Evolutionary conservation across 495 filamentous ascomycete species (phyloP), one percentile per base, ranked within the genome.

Genomic region (Wilcoxina mikolae): DNA sequence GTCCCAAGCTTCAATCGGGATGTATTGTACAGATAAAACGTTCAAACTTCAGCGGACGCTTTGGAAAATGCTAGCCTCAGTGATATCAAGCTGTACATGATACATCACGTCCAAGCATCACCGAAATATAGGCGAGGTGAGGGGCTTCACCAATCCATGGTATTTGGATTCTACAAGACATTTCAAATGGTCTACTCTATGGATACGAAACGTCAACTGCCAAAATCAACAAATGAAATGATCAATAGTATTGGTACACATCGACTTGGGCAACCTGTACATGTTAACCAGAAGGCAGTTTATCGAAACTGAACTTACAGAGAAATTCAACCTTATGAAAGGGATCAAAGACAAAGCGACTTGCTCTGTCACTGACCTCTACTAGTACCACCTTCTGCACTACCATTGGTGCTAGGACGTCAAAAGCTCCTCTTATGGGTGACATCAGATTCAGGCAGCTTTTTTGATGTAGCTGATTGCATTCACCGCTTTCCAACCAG

Each of bases 341-440:
- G 44, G 25, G 25, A 17, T 15, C 3, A 48, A 48, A 48, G 44
- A 48, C 23, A 48, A 48, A 11, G n/a, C 17, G 15, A 48, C 44
- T 18, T 48, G 44, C 44, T 17, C 44, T 11, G 44, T 48, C 23
- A 25, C 44, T 3, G 44, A 48, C 17, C 23, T 48, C n/a, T n/a
- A n/a, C n/a, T n/a, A n/a, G 25, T 48, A 18, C 44, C 17, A 48
- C 44, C 44, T 48, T 48, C 23, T 48, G 44, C 44, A 48, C 25
- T 48, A 18, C 25, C 44, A 48, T 26, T 48, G 3, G 44, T 3
- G 25, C 11, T 23, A 48, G 23, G 44, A 48, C 11, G 2, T n/a
- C 9, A n/a, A 48, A 22, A 23, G 44, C 25, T 12, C 2, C 15
- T 48, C 15, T 25, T 23, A 48, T 23, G 44, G 31, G 23, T 23